A percentile compares a stretch with the other conserved stretches of the same genome.
These are phyloP conservation scores for Xylaria scruposa DNA, from an alignment of 495 filamentous ascomycete genomes.

Conservation along the genomic window DNA sequence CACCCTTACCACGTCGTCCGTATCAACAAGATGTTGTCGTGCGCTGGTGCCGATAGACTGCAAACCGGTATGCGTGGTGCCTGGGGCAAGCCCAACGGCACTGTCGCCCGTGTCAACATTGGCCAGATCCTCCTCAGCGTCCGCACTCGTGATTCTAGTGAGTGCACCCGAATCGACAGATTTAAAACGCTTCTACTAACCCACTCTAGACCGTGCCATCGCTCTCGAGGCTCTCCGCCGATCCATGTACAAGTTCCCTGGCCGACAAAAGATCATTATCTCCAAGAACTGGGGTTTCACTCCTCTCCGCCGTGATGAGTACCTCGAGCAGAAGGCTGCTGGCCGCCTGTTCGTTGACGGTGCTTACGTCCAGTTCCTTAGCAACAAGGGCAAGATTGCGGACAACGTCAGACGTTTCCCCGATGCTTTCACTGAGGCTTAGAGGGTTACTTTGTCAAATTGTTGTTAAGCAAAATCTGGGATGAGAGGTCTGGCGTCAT, in stretches of 20 bases:
- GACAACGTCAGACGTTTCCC: constrained; percentile 93
- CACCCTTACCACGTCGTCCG: constrained; percentile 99
- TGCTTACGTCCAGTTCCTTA: constrained; percentile 98
- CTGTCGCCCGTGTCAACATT: constrained; percentile 98
- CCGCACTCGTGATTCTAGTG: constrained; percentile 89
- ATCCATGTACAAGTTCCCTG: constrained; percentile 99
- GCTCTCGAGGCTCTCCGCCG: constrained; percentile 98
- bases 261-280: constrained; percentile 99
- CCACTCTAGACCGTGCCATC: constrained; percentile 71
- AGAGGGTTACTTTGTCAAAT: constrained; percentile 34
- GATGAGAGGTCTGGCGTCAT: constrained; percentile 46
- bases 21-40: constrained; percentile 99
- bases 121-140: constrained; percentile 97
- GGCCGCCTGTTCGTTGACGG: constrained; percentile 93
- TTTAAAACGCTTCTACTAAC: constrained; percentile 38
- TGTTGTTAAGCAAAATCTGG: constrained; percentile 45
- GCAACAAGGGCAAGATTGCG: constrained; percentile 83
- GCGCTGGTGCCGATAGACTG: constrained; percentile 98
- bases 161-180: constrained; percentile 38
- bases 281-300: constrained; percentile 99
- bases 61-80: constrained; percentile 99
- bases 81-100: constrained; percentile 98
- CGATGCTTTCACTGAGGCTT: constrained; percentile 74
- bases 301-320: constrained; percentile 94
- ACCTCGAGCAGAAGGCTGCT: constrained; percentile 86